Percentiles rank a stretch among this genome's conserved stretches.
Evolutionary conservation across 768 basidiomycete species (phyloP).

Genomic region (Pisolithus orientalis): DNA sequence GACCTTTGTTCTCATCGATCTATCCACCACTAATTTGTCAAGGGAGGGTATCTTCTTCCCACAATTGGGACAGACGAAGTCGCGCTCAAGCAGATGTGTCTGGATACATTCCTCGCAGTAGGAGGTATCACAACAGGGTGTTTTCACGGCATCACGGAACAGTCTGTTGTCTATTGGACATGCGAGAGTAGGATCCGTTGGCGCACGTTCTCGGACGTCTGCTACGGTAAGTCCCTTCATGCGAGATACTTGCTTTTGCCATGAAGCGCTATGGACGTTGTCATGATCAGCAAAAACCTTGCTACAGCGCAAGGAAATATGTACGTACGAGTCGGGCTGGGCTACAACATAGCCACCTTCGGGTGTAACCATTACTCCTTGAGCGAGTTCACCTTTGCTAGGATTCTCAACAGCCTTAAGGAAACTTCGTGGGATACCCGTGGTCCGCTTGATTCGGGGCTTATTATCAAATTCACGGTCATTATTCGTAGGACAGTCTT

Average conservation of each 20-base stretch:
- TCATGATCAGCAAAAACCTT: background rate
- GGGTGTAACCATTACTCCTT: slow-evolving; percentile 97
- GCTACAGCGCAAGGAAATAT: slow-evolving; percentile 26
- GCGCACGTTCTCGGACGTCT: slow-evolving; percentile 83
- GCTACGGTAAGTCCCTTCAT: slow-evolving; percentile 77
- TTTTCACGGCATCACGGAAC: slow-evolving; percentile 90
- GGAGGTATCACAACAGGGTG: slow-evolving; percentile 84
- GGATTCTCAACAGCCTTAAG: slow-evolving; percentile 93
- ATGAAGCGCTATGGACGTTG: slow-evolving; percentile 60
- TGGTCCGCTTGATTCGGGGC: slow-evolving; percentile 95
- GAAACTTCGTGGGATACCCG: slow-evolving; percentile 97
- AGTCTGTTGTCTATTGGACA: slow-evolving; percentile 93
- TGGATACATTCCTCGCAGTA: slow-evolving; percentile 99
- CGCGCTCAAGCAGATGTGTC: slow-evolving; percentile 87
- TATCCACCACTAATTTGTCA: slow-evolving; percentile 81
- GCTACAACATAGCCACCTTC: slow-evolving; percentile 98
- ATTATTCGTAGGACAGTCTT: slow-evolving; percentile 96
- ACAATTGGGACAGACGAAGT: slow-evolving; percentile 92
- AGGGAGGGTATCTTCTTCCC: slow-evolving; percentile 81
- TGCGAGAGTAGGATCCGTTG: slow-evolving; percentile 70
- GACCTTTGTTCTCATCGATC: slow-evolving; percentile 70
- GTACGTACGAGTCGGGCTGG: slow-evolving; percentile 88
- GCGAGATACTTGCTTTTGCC: slow-evolving; percentile 86
- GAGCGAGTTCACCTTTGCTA: slow-evolving; percentile 57
- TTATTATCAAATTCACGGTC: slow-evolving; percentile 92